phyloP scores from a whole-genome alignment of 108 stramenopile species.

The Stephanodiscus minutulus region DNA sequence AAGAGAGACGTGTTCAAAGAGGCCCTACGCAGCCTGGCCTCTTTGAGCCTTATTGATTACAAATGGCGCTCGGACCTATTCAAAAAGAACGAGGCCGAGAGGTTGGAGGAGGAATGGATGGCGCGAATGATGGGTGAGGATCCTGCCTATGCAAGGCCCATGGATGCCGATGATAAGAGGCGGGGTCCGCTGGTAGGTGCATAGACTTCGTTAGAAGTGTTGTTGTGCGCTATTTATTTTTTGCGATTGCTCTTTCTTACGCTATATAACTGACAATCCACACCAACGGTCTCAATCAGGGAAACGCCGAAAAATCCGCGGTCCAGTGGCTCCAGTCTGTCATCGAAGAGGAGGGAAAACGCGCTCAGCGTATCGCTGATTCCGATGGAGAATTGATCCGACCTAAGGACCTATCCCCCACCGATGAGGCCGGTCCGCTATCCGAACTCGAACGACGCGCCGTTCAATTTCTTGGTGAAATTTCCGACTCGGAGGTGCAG shows the following conservation, averaged over 20 bases:
- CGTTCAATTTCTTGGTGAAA: constrained; percentile 60
- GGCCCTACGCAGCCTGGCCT: constrained; percentile 59
- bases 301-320: constrained; percentile 66
- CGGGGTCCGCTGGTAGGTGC: constrained; percentile 73
- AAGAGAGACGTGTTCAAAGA: constrained; percentile 43
- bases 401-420: constrained; percentile 55
- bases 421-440: constrained; percentile 66
- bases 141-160: constrained; percentile 77
- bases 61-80: constrained; percentile 76
- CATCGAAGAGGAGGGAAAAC: constrained; percentile 84
- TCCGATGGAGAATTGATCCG: constrained; percentile 71
- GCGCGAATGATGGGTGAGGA: constrained; percentile 83
- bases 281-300: constrained; percentile 31
- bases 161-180: constrained; percentile 78
- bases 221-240: neutral
- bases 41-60: constrained; percentile 77
- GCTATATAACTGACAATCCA: constrained; percentile 1
- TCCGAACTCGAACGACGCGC: constrained; percentile 66
- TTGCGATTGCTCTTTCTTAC: no score
- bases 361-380: constrained; percentile 71
- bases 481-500: constrained; percentile 64
- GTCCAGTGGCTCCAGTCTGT: constrained; percentile 75
- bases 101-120: constrained; percentile 72
- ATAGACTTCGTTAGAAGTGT: neutral
- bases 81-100: constrained; percentile 80